Percentiles rank a stretch among this genome's conserved stretches.
Evolutionary conservation across 306 rosid genomes (phyloP).

Genomic region (Casuarina glauca): DNA sequence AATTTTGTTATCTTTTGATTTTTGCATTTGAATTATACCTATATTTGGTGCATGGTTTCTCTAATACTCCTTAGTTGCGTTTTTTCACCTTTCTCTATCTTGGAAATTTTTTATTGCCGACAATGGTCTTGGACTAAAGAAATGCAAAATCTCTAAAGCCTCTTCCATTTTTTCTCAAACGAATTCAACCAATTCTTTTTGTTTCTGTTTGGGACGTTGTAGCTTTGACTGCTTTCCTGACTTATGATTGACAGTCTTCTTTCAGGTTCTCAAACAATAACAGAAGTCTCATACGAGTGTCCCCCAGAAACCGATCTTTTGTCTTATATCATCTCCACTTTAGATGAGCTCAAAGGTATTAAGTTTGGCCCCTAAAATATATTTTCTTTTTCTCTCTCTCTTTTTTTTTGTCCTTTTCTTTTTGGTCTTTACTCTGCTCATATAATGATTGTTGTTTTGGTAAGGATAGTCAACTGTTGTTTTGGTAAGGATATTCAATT

Average conservation of each 20-base stretch:
- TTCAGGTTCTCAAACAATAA: conserved; percentile 44
- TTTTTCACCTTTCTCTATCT: no score
- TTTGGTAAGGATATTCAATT: no score
- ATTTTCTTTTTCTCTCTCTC: neutral
- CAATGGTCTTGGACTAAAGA: neutral
- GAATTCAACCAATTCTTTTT: no score
- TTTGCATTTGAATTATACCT: neutral
- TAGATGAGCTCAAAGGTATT: conserved; percentile 72
- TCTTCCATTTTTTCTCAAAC: neutral
- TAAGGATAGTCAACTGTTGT: neutral
- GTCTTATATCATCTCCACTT: conserved; percentile 60
- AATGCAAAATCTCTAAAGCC: no score
- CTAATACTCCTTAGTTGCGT: neutral
- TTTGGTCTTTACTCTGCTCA: neutral
- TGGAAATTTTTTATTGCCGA: neutral
- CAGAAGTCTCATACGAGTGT: conserved; percentile 40
- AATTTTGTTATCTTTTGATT: neutral
- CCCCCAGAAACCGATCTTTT: conserved; percentile 44
- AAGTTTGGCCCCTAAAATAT: conserved; percentile 8
- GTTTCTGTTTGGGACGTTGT: neutral
- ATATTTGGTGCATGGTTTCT: neutral
- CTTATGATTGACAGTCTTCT: conserved; percentile 31
- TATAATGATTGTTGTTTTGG: conserved; percentile 16
- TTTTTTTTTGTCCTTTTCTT: neutral
- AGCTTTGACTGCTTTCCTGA: conserved; percentile 19